Conservation (phyloP, 2,329 filamentous ascomycete genomes). For the Exophiala dermatitidis region DNA sequence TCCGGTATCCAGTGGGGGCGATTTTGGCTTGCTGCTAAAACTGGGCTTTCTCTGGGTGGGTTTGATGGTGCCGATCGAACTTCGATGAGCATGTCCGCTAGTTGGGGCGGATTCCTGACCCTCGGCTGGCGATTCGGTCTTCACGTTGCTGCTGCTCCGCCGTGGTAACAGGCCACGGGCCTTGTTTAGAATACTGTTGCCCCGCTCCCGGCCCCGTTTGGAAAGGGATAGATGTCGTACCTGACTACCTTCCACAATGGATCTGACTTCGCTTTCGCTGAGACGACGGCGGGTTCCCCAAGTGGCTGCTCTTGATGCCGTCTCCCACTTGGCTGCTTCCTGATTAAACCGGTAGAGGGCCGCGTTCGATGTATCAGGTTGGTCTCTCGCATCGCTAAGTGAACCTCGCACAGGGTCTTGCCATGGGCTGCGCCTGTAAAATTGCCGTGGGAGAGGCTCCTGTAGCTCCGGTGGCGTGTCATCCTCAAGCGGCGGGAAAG, state of each 20-base stretch:
- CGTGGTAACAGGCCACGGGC: constrained; percentile 34
- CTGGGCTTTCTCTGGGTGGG: constrained; percentile 36
- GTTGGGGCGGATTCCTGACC: not conserved
- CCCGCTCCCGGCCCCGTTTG: constrained; percentile 36
- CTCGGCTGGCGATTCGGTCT: constrained; percentile 29
- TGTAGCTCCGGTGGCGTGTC: constrained; percentile 27
- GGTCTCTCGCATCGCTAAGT: constrained; percentile 30
- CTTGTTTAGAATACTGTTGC: constrained; percentile 38
- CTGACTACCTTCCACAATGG: constrained; percentile 37
- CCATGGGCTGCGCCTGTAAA: constrained; percentile 43
- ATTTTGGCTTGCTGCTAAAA: constrained; percentile 33
- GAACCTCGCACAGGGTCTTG: constrained; percentile 34
- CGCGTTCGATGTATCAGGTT: constrained; percentile 48
- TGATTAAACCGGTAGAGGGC: constrained; percentile 49
- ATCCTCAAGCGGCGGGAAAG: constrained; percentile 26
- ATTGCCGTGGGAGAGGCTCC: constrained; percentile 34
- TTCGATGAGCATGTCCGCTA: constrained; percentile 23
- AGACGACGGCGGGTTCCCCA: constrained; percentile 45
- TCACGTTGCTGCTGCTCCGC: constrained; percentile 41
- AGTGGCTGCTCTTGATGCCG: constrained; percentile 49
- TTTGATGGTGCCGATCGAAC: constrained; percentile 25
- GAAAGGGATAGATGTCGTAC: constrained; percentile 37
- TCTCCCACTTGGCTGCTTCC: constrained; percentile 47
- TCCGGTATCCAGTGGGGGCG: constrained; percentile 36
- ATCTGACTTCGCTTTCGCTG: constrained; percentile 46